phyloP scores from a whole-genome alignment of 1,284 basidiomycete species.

The Leccinum fallax region DNA sequence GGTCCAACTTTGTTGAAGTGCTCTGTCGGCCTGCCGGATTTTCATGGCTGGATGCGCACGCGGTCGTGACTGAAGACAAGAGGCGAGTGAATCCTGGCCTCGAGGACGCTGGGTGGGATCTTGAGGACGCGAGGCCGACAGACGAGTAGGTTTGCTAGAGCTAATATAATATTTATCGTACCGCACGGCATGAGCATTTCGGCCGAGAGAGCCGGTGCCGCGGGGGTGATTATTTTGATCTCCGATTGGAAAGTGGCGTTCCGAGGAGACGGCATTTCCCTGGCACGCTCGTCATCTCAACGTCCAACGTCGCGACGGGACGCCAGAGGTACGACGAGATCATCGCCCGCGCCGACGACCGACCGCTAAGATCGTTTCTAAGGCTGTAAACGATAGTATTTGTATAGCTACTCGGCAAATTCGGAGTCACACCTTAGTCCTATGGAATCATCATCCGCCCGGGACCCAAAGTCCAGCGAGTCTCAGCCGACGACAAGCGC shows the following conservation, averaged over 20 bases:
- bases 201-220: constrained; percentile 5
- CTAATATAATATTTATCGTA: background rate
- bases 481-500: constrained; percentile 45
- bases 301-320: constrained; percentile 15
- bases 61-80: constrained; percentile 64
- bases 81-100: constrained; percentile 65
- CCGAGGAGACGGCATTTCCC: constrained; percentile 34
- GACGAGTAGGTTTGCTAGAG: constrained; percentile 33
- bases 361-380: constrained; percentile 17
- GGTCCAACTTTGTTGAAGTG: constrained; percentile 65
- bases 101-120: constrained; percentile 34
- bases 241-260: constrained; percentile 28
- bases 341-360: constrained; percentile 12
- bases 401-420: constrained; percentile 36
- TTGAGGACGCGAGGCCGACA: constrained; percentile 18
- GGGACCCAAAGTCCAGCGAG: constrained; percentile 40
- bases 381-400: constrained; percentile 13
- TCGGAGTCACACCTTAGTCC: constrained; percentile 34
- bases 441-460: constrained; percentile 36
- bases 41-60: constrained; percentile 66
- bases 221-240: constrained; percentile 30
- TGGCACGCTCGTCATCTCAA: constrained; percentile 18
- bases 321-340: constrained; percentile 23
- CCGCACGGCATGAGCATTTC: background rate
- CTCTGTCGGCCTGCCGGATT: constrained; percentile 71